Conservation (phyloP, 176 grass and related monocot genomes). For the Aegilops speltoides region DNA sequence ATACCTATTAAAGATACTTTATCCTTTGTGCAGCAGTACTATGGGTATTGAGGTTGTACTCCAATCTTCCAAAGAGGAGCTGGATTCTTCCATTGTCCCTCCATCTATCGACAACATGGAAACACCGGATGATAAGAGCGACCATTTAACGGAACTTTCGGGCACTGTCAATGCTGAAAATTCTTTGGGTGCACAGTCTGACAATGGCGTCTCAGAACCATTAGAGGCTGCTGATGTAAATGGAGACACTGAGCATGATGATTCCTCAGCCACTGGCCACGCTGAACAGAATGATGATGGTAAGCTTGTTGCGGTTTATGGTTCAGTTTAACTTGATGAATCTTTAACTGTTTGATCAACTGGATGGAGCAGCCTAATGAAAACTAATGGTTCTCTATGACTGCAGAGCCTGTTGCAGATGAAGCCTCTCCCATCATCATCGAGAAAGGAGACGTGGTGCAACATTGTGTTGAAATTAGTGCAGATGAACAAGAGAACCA, state of each 20-base stretch:
- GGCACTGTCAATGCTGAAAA: not conserved
- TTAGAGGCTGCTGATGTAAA: constrained; percentile 25
- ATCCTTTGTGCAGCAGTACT: not conserved
- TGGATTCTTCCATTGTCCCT: constrained; percentile 14
- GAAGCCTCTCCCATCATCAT: not conserved
- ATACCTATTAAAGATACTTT: not conserved
- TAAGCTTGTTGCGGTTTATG: not conserved
- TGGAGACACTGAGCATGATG: constrained; percentile 16
- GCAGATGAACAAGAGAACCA: constrained; percentile 28
- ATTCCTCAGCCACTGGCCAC: not conserved
- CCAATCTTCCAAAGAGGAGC: constrained; percentile 26
- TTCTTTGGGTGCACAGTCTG: not conserved
- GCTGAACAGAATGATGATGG: constrained; percentile 11
- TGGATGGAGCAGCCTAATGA: constrained; percentile 11
- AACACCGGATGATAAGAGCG: constrained; percentile 21
- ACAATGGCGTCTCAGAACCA: constrained; percentile 1
- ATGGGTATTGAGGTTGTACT: constrained; percentile 33
- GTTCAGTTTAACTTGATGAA: not conserved
- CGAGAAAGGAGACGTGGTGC: constrained; percentile 3
- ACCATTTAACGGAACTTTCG: constrained; percentile 8
- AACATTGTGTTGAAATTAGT: constrained; percentile 19
- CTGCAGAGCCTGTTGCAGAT: constrained; percentile 22
- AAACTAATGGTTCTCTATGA: not conserved
- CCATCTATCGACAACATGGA: not conserved
- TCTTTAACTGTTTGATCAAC: not conserved